Percentiles rank a stretch among this genome's conserved stretches.
These are phyloP conservation scores for Besnoitia besnoiti DNA, from an alignment of 169 alveolate species.

Conservation along the genomic window DNA sequence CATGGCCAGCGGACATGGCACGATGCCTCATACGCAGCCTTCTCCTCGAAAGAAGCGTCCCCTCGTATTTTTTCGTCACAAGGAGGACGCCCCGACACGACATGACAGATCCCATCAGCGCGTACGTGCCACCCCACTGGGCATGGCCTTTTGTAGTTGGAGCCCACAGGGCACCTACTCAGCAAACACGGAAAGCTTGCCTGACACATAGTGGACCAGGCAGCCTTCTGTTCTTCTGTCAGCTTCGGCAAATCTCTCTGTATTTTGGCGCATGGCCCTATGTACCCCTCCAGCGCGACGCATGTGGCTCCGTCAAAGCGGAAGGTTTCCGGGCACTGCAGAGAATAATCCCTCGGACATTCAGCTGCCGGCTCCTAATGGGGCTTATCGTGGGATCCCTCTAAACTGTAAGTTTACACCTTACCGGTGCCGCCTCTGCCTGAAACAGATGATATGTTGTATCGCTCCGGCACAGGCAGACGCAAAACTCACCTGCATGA, in stretches of 20 bases:
- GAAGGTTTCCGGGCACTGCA: constrained; percentile 41
- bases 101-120: constrained; percentile 9
- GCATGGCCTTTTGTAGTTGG: constrained; percentile 28
- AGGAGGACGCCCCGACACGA: background rate
- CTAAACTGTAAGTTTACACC: background rate
- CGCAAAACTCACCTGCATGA: background rate
- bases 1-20: constrained; percentile 61
- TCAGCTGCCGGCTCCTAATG: background rate
- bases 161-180: background rate
- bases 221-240: constrained; percentile 22
- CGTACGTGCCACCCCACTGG: constrained; percentile 34
- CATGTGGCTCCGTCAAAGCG: background rate
- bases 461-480: background rate
- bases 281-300: constrained; percentile 38
- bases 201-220: constrained; percentile 51
- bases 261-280: constrained; percentile 38
- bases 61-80: constrained; percentile 32
- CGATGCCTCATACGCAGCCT: constrained; percentile 15
- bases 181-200: constrained; percentile 49
- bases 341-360: constrained; percentile 33
- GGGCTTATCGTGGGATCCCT: no score
- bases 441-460: background rate
- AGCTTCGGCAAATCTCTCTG: constrained; percentile 37
- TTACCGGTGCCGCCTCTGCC: constrained; percentile 22
- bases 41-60: constrained; percentile 34